Conservation (phyloP, 202 grass and related monocot species). For the Zizania palustris region DNA sequence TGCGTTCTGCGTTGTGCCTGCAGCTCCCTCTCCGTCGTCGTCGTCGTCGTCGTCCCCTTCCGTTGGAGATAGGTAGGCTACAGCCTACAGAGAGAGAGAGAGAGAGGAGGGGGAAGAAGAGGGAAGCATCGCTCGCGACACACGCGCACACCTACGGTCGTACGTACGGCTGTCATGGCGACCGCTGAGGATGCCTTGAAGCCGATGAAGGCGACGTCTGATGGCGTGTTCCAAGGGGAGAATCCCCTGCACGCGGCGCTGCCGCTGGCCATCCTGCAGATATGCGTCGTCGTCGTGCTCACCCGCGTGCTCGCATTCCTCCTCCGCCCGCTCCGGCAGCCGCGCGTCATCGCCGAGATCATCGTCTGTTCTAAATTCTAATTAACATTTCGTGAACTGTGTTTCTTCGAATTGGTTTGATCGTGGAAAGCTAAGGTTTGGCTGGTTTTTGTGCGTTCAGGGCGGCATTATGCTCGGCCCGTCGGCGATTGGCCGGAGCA, state of each 20-base stretch:
- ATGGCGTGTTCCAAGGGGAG: conserved; percentile 58
- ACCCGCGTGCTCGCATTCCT: conserved; percentile 58
- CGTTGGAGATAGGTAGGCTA: not conserved
- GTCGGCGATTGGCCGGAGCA: conserved; percentile 67
- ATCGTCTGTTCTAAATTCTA: conserved; percentile 51
- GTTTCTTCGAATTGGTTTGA: not conserved
- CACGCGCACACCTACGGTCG: not conserved
- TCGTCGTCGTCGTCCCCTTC: conserved; percentile 1
- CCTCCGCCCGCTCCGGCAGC: conserved; percentile 64
- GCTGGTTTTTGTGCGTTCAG: conserved; percentile 26
- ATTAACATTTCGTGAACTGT: not conserved
- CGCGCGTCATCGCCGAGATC: conserved; percentile 68
- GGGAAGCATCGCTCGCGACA: not conserved
- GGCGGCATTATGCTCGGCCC: conserved; percentile 86
- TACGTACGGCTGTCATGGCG: not conserved
- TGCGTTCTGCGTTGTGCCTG: too few relatives aligned
- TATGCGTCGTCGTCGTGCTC: conserved; percentile 59
- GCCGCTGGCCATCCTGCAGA: conserved; percentile 58
- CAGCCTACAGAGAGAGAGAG: too few relatives aligned
- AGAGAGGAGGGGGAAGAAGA: too few relatives aligned
- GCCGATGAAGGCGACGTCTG: conserved; percentile 62
- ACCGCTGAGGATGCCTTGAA: not conserved
- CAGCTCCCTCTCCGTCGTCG: not conserved
- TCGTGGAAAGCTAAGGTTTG: not conserved
- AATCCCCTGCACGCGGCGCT: conserved; percentile 55